Base-by-base conservation (phyloP, 148 eudicot species). In the Camellia granthamiana region DNA sequence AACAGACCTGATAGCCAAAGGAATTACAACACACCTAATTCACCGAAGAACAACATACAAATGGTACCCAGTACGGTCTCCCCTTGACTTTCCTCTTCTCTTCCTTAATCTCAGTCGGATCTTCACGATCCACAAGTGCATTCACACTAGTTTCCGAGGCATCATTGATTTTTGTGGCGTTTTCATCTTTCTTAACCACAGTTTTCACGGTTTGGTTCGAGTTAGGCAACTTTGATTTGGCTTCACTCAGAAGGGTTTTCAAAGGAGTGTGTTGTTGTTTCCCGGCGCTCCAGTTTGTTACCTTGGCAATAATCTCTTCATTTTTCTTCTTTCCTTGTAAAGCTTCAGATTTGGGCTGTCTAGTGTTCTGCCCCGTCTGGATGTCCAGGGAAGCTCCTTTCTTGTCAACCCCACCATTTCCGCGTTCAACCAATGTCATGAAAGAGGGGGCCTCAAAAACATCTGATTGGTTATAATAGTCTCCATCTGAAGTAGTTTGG, bases 41-140 rank as follows among this genome's bases (percentile, higher is more conserved):
- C 58, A 88, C 88, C 16, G 97, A 93, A 42, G 93, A 91, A 81
- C 97, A 93, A 82, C 97, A 93, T 10, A 86, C 85, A 84, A 93
- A 91, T 16, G 89, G 92, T 2, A 81, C 87, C 95, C 97, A 93
- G 16, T 76, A 88, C 6, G 90, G 83, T 80, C 52, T 90, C 70
- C 86, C 84, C 84, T 87, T 89, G 72, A 74, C 62, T 77, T 80
- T 91, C 80, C 80, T 88, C 84, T 89, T 90, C 83, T 86, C 92
- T 58, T 89, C 86, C 90, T 91, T 91, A 30, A 81, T 87, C 72
- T 90, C 87, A 71, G 84, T 80, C 0, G 91, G 91, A 80, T 87
- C 72, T 75, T 79, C 76, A 5, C 83, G 47, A 43, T 73, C 78
- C 76, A 76, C 67, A 58, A 64, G 46, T 44, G 72, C 23, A 62